phyloP scores from a whole-genome alignment of 1,284 basidiomycete genomes.

The Ganoderma lingzhi region DNA sequence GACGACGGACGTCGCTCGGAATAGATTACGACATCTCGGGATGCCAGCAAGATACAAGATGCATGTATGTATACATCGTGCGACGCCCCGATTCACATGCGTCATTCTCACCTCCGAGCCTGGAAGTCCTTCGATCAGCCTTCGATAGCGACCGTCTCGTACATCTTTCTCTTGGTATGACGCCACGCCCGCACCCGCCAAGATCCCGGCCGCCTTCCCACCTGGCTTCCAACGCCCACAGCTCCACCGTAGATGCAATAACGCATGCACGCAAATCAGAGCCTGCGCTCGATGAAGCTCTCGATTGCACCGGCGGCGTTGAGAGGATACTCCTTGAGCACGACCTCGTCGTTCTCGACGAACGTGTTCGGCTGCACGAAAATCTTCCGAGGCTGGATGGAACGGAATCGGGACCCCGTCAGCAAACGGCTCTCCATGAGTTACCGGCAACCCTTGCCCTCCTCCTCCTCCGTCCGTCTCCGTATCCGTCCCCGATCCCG shows the following conservation, averaged over 20 bases:
- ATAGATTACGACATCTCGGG: neutral
- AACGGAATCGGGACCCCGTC: neutral
- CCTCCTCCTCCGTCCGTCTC: neutral
- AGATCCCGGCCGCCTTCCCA: constrained; percentile 2
- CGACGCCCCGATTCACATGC: too few species aligned
- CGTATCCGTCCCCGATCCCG: neutral
- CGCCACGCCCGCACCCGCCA: neutral
- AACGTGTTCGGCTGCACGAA: constrained; percentile 85
- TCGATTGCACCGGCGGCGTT: constrained; percentile 77
- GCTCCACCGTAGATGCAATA: neutral
- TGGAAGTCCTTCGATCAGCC: neutral
- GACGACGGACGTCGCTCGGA: neutral
- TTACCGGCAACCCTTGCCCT: neutral
- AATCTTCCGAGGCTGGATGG: constrained; percentile 74
- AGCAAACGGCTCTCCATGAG: neutral
- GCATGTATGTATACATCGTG: neutral
- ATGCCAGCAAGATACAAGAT: neutral
- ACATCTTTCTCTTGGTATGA: neutral
- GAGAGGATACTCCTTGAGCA: constrained; percentile 80
- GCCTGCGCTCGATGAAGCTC: constrained; percentile 78
- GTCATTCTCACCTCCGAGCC: neutral
- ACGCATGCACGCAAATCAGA: constrained; percentile 45
- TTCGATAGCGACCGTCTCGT: neutral
- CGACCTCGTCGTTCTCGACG: constrained; percentile 68
- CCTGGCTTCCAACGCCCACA: neutral